Evolutionary conservation across 352 stramenopile genomes (phyloP), one percentile per base, ranked within the genome.

Genomic region (Achlya hypogyna): DNA sequence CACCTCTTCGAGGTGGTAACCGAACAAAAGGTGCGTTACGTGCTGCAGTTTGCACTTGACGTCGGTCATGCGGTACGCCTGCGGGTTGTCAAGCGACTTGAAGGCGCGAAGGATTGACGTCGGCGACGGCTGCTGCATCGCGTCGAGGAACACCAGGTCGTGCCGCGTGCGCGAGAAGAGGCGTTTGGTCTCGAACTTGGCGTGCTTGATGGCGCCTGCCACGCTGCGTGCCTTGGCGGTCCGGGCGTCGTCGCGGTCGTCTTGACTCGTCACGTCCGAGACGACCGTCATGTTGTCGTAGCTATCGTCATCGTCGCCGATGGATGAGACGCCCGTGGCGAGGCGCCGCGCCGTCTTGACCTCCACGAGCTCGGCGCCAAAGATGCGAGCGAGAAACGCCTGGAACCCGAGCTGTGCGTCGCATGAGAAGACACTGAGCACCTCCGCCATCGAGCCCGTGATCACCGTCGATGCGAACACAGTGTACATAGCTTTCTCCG

Each of bases 401-500:
- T 66, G 59, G 20, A 66, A 66, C 18, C 59, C 59, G 20, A 66
- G 47, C 47, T 66, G 59, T 12, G 20, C 22, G 47, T 66, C 59
- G 20, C 59, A 43, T 22, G 59, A 66, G 35, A 58, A 66, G 8
- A 66, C 43, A 14, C 45, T 43, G 29, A 66, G 59, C 59, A 66
- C 59, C 5, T 66, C 59, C 28, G 43, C 38, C 34, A 66, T 9
- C 22, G 59, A 53, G 5, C 10, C 59, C 6, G 59, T 45, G 20
- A 66, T 23, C 28, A 56, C 12, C 31, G 49, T 56, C 49, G 49
- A 56, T 1, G 25, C 25, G 25, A 56, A 56, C 2, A 56, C 49
- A 10, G 49, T 56, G 31, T 56, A 56, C 49, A 20, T 56, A 10
- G 49, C 49, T 1, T 10, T 56, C 31, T 3, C 25, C 10, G 3